Conservation (phyloP, 73 alveolate genomes). For the Paraurostyla sp. region DNA sequence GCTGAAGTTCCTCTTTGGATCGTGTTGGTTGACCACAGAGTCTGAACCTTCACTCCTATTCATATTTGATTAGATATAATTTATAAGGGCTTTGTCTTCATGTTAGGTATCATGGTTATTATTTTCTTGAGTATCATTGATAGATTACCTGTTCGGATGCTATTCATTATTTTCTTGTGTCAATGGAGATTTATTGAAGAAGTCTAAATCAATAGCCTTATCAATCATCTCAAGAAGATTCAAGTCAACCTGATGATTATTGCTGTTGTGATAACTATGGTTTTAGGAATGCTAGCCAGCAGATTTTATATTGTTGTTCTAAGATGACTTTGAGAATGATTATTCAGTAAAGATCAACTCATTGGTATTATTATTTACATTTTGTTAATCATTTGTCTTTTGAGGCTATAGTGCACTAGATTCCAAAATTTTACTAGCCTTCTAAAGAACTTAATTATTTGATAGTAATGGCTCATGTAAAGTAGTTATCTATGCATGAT, state of each 20-base stretch:
- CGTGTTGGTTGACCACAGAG: not conserved
- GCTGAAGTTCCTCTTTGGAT: not conserved
- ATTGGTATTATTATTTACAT: not conserved
- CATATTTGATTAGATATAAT: not conserved
- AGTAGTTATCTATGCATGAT: no score
- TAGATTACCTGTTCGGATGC: not conserved
- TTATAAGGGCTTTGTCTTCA: not conserved
- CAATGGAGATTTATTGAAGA: not conserved
- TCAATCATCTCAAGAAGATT: slow-evolving; percentile 2
- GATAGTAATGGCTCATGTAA: no score
- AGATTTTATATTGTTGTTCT: no score
- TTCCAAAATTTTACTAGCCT: no score
- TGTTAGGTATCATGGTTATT: no score
- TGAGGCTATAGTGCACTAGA: no score
- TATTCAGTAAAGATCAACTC: not conserved
- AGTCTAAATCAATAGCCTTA: slow-evolving; percentile 11
- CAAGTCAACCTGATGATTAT: not conserved
- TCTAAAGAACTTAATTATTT: no score
- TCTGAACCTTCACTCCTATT: not conserved
- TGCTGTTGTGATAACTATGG: not conserved
- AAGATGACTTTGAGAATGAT: not conserved
- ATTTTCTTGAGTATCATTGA: not conserved
- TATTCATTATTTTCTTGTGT: not conserved
- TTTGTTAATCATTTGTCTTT: not conserved
- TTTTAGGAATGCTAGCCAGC: not conserved